phyloP scores from a whole-genome alignment of 192 early-diverging fungal genomes.

The Jimgerdemannia lactiflua region DNA sequence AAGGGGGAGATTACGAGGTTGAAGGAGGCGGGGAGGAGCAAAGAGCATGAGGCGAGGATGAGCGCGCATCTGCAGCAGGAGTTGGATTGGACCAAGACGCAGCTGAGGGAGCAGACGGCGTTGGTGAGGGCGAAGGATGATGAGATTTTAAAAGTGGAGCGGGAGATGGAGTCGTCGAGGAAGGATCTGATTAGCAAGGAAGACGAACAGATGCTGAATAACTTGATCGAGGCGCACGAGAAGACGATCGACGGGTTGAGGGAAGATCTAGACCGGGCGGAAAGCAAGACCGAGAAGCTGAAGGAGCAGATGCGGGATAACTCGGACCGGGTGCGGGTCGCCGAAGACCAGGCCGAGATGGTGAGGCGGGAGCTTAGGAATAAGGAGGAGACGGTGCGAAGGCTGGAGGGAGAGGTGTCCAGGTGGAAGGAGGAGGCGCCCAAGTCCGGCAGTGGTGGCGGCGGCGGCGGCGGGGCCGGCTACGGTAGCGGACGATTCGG shows the following conservation, averaged over 20 bases:
- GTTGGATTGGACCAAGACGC: background rate
- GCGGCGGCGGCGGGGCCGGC: no score
- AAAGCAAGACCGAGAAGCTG: background rate
- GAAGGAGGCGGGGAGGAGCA: background rate
- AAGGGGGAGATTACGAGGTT: background rate
- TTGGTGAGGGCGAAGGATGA: background rate
- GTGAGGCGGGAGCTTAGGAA: background rate
- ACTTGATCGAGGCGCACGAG: background rate
- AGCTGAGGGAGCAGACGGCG: background rate
- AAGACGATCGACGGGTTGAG: background rate
- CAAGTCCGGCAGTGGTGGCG: background rate
- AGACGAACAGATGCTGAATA: background rate
- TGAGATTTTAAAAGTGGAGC: background rate
- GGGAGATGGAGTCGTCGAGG: background rate
- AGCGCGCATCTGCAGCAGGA: background rate
- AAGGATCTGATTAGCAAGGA: background rate
- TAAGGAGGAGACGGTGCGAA: background rate
- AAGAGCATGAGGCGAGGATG: background rate
- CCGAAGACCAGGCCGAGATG: background rate
- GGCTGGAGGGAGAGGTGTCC: background rate
- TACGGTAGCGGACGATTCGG: no score
- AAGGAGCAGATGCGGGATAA: background rate
- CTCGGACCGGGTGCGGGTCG: background rate
- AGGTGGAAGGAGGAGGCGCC: background rate
- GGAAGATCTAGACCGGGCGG: background rate